Conservation (phyloP, 768 basidiomycete genomes). For the Trametes villosa region DNA sequence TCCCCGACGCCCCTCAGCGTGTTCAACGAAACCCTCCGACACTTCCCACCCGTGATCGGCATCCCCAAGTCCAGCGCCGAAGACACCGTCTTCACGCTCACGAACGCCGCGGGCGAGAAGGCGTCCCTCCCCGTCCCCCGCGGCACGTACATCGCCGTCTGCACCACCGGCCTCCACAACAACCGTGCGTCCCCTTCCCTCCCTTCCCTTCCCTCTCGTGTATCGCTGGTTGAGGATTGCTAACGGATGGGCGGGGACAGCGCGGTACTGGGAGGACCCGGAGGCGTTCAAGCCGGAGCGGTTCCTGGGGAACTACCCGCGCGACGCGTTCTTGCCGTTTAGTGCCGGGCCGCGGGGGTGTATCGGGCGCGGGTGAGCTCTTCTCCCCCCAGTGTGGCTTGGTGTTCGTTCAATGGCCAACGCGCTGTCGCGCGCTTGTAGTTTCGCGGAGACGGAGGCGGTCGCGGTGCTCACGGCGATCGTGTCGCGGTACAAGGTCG, state of each 20-base stretch:
- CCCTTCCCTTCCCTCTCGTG: neutral
- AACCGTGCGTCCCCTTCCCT: constrained; percentile 31
- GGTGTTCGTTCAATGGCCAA: neutral
- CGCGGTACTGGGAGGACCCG: constrained; percentile 45
- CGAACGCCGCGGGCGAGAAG: constrained; percentile 28
- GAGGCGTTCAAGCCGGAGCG: constrained; percentile 44
- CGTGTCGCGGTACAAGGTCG: constrained; percentile 51
- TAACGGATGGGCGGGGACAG: constrained; percentile 22
- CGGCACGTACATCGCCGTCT: constrained; percentile 26
- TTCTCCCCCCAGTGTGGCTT: neutral
- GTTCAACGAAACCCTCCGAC: constrained; percentile 37
- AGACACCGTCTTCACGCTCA: constrained; percentile 28
- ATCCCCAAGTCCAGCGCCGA: constrained; percentile 19
- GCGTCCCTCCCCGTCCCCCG: constrained; percentile 28
- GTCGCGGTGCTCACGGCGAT: constrained; percentile 54
- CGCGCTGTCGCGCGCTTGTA: neutral
- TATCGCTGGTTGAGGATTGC: neutral
- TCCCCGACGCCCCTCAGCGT: constrained; percentile 22
- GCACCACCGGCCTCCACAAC: constrained; percentile 33
- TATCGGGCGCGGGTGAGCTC: constrained; percentile 49
- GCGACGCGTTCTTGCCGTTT: constrained; percentile 60
- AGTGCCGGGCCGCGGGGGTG: constrained; percentile 52
- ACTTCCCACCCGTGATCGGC: constrained; percentile 37
- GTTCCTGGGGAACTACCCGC: constrained; percentile 57
- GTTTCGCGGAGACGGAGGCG: constrained; percentile 53